Evolutionary conservation across 306 rosid genomes (phyloP).

Genomic region (Glycine soja): DNA sequence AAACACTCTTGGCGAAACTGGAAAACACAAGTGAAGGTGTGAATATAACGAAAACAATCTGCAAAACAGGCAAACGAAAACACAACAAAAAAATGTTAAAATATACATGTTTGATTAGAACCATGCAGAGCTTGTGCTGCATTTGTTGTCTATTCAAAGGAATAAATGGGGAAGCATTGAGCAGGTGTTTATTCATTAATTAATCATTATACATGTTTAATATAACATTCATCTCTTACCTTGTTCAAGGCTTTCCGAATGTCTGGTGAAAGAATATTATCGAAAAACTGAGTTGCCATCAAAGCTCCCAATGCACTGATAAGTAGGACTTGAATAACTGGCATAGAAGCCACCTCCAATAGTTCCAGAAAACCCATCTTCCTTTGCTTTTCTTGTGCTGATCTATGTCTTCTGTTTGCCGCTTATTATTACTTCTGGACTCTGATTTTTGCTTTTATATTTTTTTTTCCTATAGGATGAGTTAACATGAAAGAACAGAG

Average conservation of each 20-base stretch:
- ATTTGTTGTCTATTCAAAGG: too few relatives aligned
- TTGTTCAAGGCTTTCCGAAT: constrained; percentile 73
- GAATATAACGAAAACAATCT: constrained; percentile 85
- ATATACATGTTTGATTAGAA: neutral
- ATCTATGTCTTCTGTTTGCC: neutral
- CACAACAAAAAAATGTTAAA: neutral
- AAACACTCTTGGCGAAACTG: constrained; percentile 73
- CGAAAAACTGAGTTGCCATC: constrained; percentile 63
- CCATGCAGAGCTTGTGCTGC: neutral
- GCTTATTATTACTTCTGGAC: neutral
- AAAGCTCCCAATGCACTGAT: constrained; percentile 80
- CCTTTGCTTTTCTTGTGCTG: neutral
- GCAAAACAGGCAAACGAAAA: constrained; percentile 39
- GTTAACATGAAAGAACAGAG: neutral
- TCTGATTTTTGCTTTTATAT: too few relatives aligned
- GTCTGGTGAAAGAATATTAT: constrained; percentile 66
- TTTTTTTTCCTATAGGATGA: neutral
- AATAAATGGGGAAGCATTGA: neutral
- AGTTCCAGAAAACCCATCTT: constrained; percentile 74
- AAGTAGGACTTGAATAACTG: constrained; percentile 75
- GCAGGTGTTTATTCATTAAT: neutral
- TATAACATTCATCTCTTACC: constrained; percentile 49
- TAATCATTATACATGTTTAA: neutral
- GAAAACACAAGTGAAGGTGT: constrained; percentile 85
- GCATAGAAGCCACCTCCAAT: constrained; percentile 77